phyloP scores from a whole-genome alignment of 148 eudicot genomes.

The Chenopodium album region DNA sequence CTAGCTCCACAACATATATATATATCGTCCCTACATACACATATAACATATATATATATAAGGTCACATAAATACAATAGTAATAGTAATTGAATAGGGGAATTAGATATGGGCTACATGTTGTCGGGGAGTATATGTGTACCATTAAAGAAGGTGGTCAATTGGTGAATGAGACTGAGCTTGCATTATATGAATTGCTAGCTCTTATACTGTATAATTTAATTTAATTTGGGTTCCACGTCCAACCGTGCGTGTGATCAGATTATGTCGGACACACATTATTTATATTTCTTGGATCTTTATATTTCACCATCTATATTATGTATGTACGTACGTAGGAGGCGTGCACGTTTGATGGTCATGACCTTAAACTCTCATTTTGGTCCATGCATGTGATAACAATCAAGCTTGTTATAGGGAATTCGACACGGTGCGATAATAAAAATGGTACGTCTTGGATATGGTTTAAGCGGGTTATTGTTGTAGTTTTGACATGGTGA shows the following conservation, averaged over 20 bases:
- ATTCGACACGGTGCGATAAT: too few species aligned
- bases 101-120: background rate
- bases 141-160: background rate
- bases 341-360: background rate
- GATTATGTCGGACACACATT: background rate
- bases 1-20: too few species aligned
- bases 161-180: background rate
- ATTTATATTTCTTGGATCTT: too few species aligned
- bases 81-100: background rate
- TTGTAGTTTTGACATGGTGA: too few species aligned
- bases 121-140: background rate
- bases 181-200: background rate
- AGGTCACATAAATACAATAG: too few species aligned
- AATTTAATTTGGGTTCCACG: slow-evolving; percentile 11
- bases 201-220: background rate
- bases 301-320: too few species aligned
- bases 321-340: too few species aligned
- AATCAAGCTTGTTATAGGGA: too few species aligned
- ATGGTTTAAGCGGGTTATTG: too few species aligned
- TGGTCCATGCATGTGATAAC: background rate
- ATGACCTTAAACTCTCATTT: background rate
- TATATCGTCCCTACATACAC: background rate
- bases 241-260: slow-evolving; percentile 13
- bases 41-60: too few species aligned
- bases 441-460: too few species aligned